Evolutionary conservation across 805 yeast genomes (phyloP).

Genomic region (Spathaspora boniae): DNA sequence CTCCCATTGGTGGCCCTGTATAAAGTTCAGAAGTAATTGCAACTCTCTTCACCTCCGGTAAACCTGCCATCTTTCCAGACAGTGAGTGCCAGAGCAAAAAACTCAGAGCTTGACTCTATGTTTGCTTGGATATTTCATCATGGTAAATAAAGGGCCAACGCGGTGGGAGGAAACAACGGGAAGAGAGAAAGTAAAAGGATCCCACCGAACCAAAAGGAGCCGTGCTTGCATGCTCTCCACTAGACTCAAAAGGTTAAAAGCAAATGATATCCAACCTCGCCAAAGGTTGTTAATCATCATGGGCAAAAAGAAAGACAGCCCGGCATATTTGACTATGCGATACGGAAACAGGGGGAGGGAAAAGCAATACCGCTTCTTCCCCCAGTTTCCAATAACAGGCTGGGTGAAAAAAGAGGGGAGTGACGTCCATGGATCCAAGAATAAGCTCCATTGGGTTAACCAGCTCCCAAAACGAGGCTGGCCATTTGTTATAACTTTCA

Average conservation of each 20-base stretch:
- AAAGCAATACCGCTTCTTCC: no score
- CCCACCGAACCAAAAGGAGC: conserved; percentile 1
- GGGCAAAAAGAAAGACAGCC: conserved; percentile 29
- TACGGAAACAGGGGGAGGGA: no score
- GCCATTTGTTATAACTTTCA: conserved; percentile 75
- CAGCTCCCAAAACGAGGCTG: conserved; percentile 12
- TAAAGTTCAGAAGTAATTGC: conserved; percentile 42
- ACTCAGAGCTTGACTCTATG: conserved; percentile 93
- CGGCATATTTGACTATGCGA: conserved; percentile 71
- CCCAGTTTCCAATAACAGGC: no score
- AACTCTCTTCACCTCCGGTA: conserved; percentile 62
- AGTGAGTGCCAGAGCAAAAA: conserved; percentile 26
- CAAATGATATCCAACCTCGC: conserved; percentile 16
- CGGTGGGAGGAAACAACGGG: conserved; percentile 1
- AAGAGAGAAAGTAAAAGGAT: background rate
- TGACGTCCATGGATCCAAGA: conserved; percentile 63
- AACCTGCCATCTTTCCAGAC: conserved; percentile 47
- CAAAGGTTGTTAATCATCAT: no score
- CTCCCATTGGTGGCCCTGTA: no score
- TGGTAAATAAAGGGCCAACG: conserved; percentile 12
- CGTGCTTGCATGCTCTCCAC: no score
- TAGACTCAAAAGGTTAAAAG: no score
- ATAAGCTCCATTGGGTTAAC: conserved; percentile 86
- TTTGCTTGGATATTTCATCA: conserved; percentile 77
- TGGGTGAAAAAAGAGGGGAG: conserved; percentile 18